A percentile compares a stretch with the other conserved stretches of the same genome.
These are phyloP conservation scores for Spathaspora arborariae DNA, from an alignment of 805 yeast genomes.

Conservation along the genomic window DNA sequence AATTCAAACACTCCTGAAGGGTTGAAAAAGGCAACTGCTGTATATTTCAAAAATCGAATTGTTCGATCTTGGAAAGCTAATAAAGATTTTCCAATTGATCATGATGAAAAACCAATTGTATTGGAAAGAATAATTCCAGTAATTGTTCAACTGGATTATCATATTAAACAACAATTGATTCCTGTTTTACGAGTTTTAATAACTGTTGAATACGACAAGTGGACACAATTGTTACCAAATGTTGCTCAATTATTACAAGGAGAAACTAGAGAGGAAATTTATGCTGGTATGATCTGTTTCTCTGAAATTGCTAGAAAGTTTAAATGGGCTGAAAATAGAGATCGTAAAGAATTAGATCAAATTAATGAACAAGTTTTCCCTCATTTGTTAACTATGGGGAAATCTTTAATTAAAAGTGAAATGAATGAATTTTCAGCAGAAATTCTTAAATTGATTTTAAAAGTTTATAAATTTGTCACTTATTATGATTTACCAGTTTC, in stretches of 20 bases:
- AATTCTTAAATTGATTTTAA: constrained; percentile 68
- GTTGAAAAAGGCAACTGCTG: constrained; percentile 70
- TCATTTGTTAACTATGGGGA: constrained; percentile 61
- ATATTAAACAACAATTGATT: constrained; percentile 36
- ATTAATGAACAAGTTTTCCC: constrained; percentile 62
- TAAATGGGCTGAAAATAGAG: constrained; percentile 64
- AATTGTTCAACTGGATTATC: constrained; percentile 38
- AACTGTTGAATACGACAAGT: constrained; percentile 29
- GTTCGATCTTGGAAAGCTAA: constrained; percentile 53
- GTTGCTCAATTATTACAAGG: constrained; percentile 29
- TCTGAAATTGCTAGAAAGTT: constrained; percentile 66
- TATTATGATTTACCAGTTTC: constrained; percentile 67
- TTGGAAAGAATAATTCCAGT: constrained; percentile 66
- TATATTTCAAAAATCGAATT: constrained; percentile 76
- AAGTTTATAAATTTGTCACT: constrained; percentile 74
- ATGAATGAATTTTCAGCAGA: constrained; percentile 51
- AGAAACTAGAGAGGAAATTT: constrained; percentile 22
- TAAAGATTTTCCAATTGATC: constrained; percentile 42
- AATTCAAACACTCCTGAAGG: constrained; percentile 18
- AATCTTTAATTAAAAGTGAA: constrained; percentile 34
- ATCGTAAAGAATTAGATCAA: constrained; percentile 32
- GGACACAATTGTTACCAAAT: constrained; percentile 32
- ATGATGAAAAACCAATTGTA: constrained; percentile 71
- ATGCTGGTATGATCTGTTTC: constrained; percentile 69
- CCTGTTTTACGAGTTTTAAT: constrained; percentile 34